Percentiles rank a stretch among this genome's conserved stretches.
phyloP scores from a whole-genome alignment of 257 asterid genomes.

The Przewalskia tangutica region DNA sequence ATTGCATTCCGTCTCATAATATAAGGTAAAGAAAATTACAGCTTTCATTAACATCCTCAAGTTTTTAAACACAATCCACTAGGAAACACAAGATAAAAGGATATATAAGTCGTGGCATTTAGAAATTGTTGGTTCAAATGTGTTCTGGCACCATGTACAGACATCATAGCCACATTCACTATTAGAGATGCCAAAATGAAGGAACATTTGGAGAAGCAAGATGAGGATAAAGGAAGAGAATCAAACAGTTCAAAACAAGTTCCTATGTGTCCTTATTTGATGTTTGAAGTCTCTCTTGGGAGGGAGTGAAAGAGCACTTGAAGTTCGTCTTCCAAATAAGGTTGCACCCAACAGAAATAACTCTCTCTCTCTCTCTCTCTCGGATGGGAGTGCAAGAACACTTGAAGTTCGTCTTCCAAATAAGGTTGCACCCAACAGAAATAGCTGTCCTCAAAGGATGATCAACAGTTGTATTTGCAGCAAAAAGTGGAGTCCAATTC shows the following conservation, averaged over 20 bases:
- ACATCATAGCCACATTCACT: background rate
- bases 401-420: background rate
- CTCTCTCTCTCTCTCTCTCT: too few relatives aligned
- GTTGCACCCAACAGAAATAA: background rate
- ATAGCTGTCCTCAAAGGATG: background rate
- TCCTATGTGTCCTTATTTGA: background rate
- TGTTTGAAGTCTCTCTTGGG: background rate
- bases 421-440: background rate
- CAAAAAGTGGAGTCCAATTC: background rate
- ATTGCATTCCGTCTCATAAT: background rate
- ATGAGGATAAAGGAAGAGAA: background rate
- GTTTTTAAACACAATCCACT: background rate
- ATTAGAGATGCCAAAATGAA: background rate
- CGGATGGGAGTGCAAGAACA: background rate
- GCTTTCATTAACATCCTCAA: background rate
- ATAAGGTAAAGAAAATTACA: background rate
- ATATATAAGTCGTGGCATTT: background rate
- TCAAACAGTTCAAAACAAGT: background rate
- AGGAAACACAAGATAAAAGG: background rate
- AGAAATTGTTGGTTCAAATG: background rate
- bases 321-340: background rate
- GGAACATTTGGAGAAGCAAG: background rate
- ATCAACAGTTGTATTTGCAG: background rate
- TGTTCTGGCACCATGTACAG: background rate
- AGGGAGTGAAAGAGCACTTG: background rate